phyloP scores from a whole-genome alignment of 257 asterid genomes.

The Nicotiana benthamiana region DNA sequence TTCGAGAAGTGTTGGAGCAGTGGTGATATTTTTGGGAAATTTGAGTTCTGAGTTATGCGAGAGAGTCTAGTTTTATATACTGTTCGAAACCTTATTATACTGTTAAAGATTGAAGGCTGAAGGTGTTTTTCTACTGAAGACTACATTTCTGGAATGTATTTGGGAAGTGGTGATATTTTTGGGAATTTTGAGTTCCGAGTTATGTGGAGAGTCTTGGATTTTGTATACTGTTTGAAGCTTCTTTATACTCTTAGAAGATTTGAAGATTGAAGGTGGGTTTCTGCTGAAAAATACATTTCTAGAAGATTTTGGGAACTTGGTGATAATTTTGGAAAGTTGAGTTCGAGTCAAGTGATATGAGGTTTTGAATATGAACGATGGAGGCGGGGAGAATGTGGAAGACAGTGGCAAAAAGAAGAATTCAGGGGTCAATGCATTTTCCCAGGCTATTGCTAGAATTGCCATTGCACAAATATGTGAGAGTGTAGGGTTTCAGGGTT shows the following conservation, averaged over 20 bases:
- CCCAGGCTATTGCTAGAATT: slow-evolving; percentile 23
- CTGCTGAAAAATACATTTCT: no score
- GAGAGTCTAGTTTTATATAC: no score
- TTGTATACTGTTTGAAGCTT: no score
- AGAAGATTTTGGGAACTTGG: no score
- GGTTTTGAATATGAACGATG: slow-evolving; percentile 74
- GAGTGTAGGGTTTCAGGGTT: slow-evolving; percentile 70
- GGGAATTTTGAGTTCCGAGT: slow-evolving; percentile 4
- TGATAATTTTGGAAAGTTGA: not conserved
- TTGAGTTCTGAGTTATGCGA: slow-evolving; percentile 1
- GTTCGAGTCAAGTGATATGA: slow-evolving; percentile 30
- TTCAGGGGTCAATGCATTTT: slow-evolving; percentile 26
- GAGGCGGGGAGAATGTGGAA: slow-evolving; percentile 49
- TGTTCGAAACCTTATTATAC: no score
- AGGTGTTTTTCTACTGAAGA: not conserved
- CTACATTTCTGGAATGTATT: not conserved
- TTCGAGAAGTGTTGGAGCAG: not conserved
- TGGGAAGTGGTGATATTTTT: not conserved
- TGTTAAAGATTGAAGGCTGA: no score
- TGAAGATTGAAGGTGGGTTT: no score
- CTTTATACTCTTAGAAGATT: no score
- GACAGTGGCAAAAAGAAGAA: slow-evolving; percentile 35
- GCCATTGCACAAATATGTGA: slow-evolving; percentile 37
- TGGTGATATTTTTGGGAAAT: slow-evolving; percentile 7
- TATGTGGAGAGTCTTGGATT: no score